phyloP scores from a whole-genome alignment of 352 stramenopile species.

The Pythium pectinolyticum region DNA sequence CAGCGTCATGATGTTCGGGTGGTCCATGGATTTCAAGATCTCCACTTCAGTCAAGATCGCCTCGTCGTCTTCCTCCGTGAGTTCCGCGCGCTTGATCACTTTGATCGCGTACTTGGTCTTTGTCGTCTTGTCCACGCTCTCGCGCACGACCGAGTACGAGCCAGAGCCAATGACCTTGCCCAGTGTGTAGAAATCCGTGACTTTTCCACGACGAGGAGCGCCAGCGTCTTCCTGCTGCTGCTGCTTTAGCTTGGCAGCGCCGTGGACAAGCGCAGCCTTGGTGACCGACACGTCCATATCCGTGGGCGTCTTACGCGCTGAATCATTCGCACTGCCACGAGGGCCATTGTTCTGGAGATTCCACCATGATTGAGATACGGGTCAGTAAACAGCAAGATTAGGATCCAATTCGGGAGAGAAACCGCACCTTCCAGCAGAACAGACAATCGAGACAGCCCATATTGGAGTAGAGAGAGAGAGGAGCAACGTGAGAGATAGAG shows the following conservation, averaged over 20 bases:
- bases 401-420: no score
- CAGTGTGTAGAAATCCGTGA: conserved; percentile 72
- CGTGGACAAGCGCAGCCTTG: conserved; percentile 6
- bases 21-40: conserved; percentile 84
- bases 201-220: conserved; percentile 40
- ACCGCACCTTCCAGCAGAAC: conserved; percentile 60
- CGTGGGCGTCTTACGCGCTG: conserved; percentile 3
- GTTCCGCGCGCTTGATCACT: conserved; percentile 76
- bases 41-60: conserved; percentile 75
- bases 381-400: no score
- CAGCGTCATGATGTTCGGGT: conserved; percentile 90
- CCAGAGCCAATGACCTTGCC: conserved; percentile 87
- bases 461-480: not conserved
- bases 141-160: conserved; percentile 89
- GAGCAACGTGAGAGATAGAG: conserved; percentile 1
- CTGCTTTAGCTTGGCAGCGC: conserved; percentile 13
- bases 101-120: conserved; percentile 90
- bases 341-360: conserved; percentile 4
- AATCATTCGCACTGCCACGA: not conserved
- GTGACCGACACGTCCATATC: not conserved
- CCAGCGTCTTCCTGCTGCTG: conserved; percentile 19
- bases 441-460: conserved; percentile 77
- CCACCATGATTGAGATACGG: no score
- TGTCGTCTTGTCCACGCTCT: conserved; percentile 74
- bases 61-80: conserved; percentile 77